Evolutionary conservation across 805 yeast species (phyloP).

Genomic region (Yamadazyma laniorum): DNA sequence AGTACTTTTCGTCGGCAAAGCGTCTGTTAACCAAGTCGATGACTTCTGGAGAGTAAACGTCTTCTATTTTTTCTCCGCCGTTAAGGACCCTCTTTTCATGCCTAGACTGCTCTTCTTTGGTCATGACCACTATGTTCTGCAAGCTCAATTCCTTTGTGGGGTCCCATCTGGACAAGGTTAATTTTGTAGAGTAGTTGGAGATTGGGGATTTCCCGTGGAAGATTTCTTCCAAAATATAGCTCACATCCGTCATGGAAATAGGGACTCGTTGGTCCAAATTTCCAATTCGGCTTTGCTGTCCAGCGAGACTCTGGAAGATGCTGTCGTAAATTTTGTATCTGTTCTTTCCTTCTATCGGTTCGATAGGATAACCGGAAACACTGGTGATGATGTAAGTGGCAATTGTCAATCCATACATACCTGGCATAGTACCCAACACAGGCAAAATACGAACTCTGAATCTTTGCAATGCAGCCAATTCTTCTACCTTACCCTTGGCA

Average conservation of each 20-base stretch:
- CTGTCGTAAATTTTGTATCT: conserved; percentile 84
- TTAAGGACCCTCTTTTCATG: conserved; percentile 77
- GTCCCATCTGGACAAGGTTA: conserved; percentile 85
- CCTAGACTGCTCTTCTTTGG: conserved; percentile 76
- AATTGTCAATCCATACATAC: conserved; percentile 87
- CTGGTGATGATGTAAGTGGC: conserved; percentile 79
- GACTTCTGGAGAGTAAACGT: conserved; percentile 63
- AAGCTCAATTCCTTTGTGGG: conserved; percentile 59
- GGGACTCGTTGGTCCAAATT: conserved; percentile 74
- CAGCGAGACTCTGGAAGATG: conserved; percentile 77
- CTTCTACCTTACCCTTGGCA: conserved; percentile 79
- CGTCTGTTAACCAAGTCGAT: conserved; percentile 57
- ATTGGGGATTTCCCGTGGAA: conserved; percentile 90
- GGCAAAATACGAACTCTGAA: conserved; percentile 95
- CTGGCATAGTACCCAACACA: conserved; percentile 96
- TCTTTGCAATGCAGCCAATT: conserved; percentile 80
- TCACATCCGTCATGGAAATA: conserved; percentile 66
- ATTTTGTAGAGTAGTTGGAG: conserved; percentile 75
- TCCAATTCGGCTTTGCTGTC: conserved; percentile 81
- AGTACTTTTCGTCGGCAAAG: conserved; percentile 72
- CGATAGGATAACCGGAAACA: conserved; percentile 85
- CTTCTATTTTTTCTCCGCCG: conserved; percentile 61
- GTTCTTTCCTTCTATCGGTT: conserved; percentile 87
- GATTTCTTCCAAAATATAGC: conserved; percentile 85
- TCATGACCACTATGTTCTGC: conserved; percentile 83